Base-by-base conservation (phyloP, 108 stramenopile species). In the Conticribra guillardii region DNA sequence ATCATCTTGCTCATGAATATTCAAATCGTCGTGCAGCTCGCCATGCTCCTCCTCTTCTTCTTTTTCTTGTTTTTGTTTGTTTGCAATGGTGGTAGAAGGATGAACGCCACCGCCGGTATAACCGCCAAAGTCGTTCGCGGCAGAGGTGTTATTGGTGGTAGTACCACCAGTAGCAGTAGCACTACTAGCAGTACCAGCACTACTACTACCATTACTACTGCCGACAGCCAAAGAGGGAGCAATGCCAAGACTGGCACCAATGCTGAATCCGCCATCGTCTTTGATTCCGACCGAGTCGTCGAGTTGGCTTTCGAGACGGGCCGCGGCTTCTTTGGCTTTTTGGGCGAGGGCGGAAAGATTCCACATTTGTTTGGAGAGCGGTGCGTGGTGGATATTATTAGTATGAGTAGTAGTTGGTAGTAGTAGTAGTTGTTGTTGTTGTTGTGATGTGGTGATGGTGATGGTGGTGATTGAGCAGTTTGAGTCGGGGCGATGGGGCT, bases 311-410 rank as follows among this genome's bases (percentile, higher is more conserved):
- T 79, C 78, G 32, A 79, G 37, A 1, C 74, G 59, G 34, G 73
- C 73, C 19, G 78, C 78, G 14, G 78, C 78, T 61, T 79, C 78
- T 70, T 79, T 73, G 23, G 78, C 78, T 72, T 79, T 79, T 29
- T 58, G 56, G 15, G 78, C 78, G 19, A 79, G 62, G 49, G 76
- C 50, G 22, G 54, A 47, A 2, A 77, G 63, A 60, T 67, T 74
- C 61, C 74, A 76, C 74, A 76, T 71, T n/a, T n/a, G n/a, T n/a
- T n/a, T n/a, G n/a, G n/a, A n/a, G n/a, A n/a, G n/a, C n/a, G n/a
- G n/a, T n/a, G n/a, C n/a, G n/a, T n/a, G n/a, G n/a, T n/a, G n/a
- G n/a, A n/a, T n/a, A n/a, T n/a, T n/a, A n/a, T n/a, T n/a, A n/a
- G n/a, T n/a, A n/a, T n/a, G n/a, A n/a, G n/a, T n/a, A n/a, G n/a